Conservation (phyloP, 2,329 filamentous ascomycete genomes). For the Penicillium sp. region DNA sequence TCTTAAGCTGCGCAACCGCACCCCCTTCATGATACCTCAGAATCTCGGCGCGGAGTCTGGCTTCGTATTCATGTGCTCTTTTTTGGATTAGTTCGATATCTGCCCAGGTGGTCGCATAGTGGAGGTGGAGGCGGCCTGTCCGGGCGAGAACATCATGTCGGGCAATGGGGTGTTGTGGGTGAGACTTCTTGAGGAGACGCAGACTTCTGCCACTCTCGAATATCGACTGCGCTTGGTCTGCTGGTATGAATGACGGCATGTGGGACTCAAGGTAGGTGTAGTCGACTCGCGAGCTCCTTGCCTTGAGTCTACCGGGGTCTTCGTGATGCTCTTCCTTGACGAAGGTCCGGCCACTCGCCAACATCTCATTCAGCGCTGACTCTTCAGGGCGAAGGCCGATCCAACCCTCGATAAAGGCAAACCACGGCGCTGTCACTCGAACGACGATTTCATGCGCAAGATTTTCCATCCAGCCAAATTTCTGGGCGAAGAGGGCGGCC, state of each 20-base stretch:
- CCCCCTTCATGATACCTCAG: slow-evolving; percentile 35
- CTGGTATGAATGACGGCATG: slow-evolving; percentile 69
- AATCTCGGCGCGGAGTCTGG: slow-evolving; percentile 37
- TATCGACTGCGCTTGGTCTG: slow-evolving; percentile 67
- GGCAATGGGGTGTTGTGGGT: slow-evolving; percentile 68
- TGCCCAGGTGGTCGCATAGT: slow-evolving; percentile 72
- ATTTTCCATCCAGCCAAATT: slow-evolving; percentile 59
- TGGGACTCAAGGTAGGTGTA: slow-evolving; percentile 52
- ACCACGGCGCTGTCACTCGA: slow-evolving; percentile 63
- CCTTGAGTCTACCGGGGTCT: slow-evolving; percentile 58
- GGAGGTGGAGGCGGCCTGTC: slow-evolving; percentile 56
- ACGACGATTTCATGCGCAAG: slow-evolving; percentile 67
- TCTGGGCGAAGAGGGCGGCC: slow-evolving; percentile 63
- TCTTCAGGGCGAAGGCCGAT: slow-evolving; percentile 65
- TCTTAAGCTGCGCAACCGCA: slow-evolving; percentile 23
- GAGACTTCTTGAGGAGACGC: slow-evolving; percentile 67
- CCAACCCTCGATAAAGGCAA: slow-evolving; percentile 69
- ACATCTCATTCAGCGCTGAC: slow-evolving; percentile 51
- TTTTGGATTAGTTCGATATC: slow-evolving; percentile 64
- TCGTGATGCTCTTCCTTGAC: slow-evolving; percentile 60
- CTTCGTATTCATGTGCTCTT: slow-evolving; percentile 51
- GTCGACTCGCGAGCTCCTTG: slow-evolving; percentile 62
- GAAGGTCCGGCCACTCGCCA: slow-evolving; percentile 57
- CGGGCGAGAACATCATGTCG: slow-evolving; percentile 48
- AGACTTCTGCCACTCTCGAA: slow-evolving; percentile 78